These are phyloP conservation scores for Bretziella fagacearum DNA, from an alignment of 2,329 filamentous ascomycete genomes.

Conservation along the genomic window DNA sequence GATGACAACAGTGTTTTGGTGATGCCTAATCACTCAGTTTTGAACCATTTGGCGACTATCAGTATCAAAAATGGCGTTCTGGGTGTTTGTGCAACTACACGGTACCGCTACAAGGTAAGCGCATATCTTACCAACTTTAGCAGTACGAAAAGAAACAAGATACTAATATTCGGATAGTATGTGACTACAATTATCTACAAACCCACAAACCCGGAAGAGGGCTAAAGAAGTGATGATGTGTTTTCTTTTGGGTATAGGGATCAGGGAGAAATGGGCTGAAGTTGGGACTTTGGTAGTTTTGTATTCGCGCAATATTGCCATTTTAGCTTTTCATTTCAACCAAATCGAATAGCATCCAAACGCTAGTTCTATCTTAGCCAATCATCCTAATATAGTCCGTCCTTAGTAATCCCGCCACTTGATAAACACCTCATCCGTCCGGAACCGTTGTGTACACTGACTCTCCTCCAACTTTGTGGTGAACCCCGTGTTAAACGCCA, in stretches of 20 bases:
- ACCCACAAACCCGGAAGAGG: conserved; percentile 37
- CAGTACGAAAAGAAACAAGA: background rate
- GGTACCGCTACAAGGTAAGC: conserved; percentile 82
- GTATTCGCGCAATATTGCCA: background rate
- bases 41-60: conserved; percentile 93
- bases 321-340: conserved; percentile 10
- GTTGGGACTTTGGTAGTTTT: background rate
- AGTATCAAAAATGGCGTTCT: conserved; percentile 95
- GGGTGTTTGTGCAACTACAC: conserved; percentile 89
- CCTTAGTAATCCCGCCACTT: conserved; percentile 50
- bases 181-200: conserved; percentile 97
- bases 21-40: conserved; percentile 78
- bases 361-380: background rate
- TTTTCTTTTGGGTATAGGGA: too few species aligned
- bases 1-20: conserved; percentile 95
- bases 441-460: conserved; percentile 68
- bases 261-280: conserved; percentile 8
- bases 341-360: too few species aligned
- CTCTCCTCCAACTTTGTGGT: conserved; percentile 61
- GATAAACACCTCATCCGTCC: conserved; percentile 66
- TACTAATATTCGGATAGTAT: conserved; percentile 42
- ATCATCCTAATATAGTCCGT: background rate
- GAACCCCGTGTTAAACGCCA: conserved; percentile 72
- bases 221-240: background rate
- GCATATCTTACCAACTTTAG: background rate